Conservation (phyloP, 257 asterid species). For the Solanum neorickii region DNA sequence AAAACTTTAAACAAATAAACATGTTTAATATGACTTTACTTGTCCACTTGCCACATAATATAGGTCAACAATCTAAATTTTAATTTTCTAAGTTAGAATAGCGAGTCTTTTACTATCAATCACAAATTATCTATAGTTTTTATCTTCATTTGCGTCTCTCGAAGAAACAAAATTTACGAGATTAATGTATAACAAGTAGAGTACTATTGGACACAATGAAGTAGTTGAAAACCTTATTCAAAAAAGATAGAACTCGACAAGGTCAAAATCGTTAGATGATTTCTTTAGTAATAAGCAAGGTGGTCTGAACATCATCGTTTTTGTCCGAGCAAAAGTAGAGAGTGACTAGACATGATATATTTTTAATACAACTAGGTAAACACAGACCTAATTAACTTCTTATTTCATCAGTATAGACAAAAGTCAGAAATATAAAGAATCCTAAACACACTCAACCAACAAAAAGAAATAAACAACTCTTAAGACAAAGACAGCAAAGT, state of each 20-base stretch:
- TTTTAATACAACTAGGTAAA: neutral
- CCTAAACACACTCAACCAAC: neutral
- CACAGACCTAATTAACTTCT: neutral
- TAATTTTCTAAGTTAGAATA: too few relatives aligned
- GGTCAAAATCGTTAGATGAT: neutral
- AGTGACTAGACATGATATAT: neutral
- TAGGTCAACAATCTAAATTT: neutral
- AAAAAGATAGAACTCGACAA: neutral
- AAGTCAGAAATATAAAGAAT: neutral
- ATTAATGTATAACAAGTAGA: neutral
- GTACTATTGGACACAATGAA: neutral
- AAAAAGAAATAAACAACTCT: neutral
- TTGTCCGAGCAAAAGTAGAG: neutral
- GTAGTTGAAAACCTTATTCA: neutral
- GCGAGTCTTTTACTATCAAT: accelerated
- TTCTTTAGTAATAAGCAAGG: neutral
- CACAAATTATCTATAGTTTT: neutral
- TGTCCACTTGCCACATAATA: neutral
- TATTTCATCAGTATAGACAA: neutral
- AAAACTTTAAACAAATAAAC: neutral
- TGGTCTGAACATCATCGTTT: neutral
- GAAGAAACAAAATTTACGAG: neutral
- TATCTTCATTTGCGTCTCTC: too few relatives aligned
- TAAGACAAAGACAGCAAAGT: neutral
- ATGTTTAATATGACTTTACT: neutral